These are phyloP conservation scores for Metschnikowia orientalis DNA, from an alignment of 805 yeast genomes.

Conservation along the genomic window DNA sequence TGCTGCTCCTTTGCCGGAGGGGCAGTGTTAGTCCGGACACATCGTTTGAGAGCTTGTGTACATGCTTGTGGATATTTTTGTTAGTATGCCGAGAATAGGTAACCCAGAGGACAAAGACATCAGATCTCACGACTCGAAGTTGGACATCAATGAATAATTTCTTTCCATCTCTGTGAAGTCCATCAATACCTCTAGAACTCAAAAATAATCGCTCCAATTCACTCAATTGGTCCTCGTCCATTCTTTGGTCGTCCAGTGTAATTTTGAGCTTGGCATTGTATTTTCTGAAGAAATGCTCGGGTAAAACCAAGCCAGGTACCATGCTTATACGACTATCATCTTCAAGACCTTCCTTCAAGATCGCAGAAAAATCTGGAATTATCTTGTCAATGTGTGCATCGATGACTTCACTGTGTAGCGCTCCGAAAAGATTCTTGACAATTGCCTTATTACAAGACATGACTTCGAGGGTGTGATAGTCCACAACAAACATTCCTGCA, in stretches of 20 bases:
- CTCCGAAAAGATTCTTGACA: slow-evolving; percentile 74
- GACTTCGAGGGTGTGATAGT: slow-evolving; percentile 45
- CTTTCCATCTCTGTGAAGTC: slow-evolving; percentile 67
- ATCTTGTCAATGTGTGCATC: slow-evolving; percentile 48
- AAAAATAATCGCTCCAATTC: no score
- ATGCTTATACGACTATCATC: slow-evolving; percentile 21
- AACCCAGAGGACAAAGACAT: slow-evolving; percentile 71
- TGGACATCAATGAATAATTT: slow-evolving; percentile 70
- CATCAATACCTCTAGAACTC: slow-evolving; percentile 64
- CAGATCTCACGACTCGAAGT: slow-evolving; percentile 60
- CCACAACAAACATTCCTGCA: slow-evolving; percentile 77
- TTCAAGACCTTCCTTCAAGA: slow-evolving; percentile 39
- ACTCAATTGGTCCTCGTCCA: no score
- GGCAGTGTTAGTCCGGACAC: slow-evolving; percentile 11
- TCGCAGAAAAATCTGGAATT: slow-evolving; percentile 57
- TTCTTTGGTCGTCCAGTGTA: slow-evolving; percentile 29
- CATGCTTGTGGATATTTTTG: slow-evolving; percentile 22
- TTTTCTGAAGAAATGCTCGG: slow-evolving; percentile 86
- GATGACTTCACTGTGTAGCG: slow-evolving; percentile 42
- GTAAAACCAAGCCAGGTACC: slow-evolving; percentile 70
- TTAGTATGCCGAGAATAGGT: slow-evolving; percentile 62
- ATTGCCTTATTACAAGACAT: slow-evolving; percentile 77
- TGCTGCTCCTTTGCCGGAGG: slow-evolving; percentile 6
- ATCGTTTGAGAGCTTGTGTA: slow-evolving; percentile 20
- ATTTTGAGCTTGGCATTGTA: slow-evolving; percentile 43